These are phyloP conservation scores for Penicillium maclennaniae DNA, from an alignment of 495 filamentous ascomycete genomes.

Conservation along the genomic window DNA sequence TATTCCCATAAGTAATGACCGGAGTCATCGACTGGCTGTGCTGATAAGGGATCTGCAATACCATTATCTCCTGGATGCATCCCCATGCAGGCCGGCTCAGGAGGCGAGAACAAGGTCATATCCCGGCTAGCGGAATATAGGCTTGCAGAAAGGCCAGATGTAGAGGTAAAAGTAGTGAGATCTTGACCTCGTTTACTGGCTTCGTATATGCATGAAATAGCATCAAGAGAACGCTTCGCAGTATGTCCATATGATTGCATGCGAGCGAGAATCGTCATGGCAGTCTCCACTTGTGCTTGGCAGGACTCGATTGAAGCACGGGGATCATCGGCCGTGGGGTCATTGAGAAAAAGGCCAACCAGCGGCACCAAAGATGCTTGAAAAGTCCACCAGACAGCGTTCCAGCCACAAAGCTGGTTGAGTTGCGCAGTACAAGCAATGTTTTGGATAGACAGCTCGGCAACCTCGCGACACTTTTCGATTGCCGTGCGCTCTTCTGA, in stretches of 20 bases:
- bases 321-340: conserved; percentile 48
- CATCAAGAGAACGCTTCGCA: conserved; percentile 64
- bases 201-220: conserved; percentile 66
- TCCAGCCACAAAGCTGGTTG: conserved; percentile 78
- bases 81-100: conserved; percentile 17
- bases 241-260: conserved; percentile 69
- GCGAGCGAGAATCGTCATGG: conserved; percentile 62
- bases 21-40: conserved; percentile 32
- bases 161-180: conserved; percentile 3
- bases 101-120: conserved; percentile 14
- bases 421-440: conserved; percentile 62
- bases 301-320: conserved; percentile 49
- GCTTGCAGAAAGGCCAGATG: conserved; percentile 1
- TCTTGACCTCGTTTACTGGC: conserved; percentile 44
- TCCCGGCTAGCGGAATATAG: conserved; percentile 23
- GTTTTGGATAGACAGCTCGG: conserved; percentile 66
- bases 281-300: conserved; percentile 59
- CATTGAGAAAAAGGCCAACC: conserved; percentile 65
- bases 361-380: conserved; percentile 77
- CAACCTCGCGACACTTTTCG: conserved; percentile 63
- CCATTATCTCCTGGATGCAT: conserved; percentile 23
- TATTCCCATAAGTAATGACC: conserved; percentile 44
- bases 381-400: conserved; percentile 79
- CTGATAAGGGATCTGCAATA: conserved; percentile 24
- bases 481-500: conserved; percentile 69